These are phyloP conservation scores for Trichoderma cornu-damae DNA, from an alignment of 2,329 filamentous ascomycete genomes.

Conservation along the genomic window DNA sequence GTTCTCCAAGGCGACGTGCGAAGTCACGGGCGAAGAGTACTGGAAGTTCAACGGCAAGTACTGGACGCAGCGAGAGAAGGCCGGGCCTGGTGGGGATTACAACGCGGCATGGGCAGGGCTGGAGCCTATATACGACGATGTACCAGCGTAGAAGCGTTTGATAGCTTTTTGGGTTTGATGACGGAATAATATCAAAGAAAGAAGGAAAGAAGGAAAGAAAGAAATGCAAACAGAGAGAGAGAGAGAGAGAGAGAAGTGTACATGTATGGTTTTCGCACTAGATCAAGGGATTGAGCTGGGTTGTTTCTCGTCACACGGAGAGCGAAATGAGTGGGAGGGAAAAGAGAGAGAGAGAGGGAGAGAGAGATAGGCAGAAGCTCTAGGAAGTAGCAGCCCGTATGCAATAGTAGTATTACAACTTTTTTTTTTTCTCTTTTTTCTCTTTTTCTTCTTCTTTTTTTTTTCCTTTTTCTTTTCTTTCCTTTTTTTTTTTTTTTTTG, in stretches of 20 bases:
- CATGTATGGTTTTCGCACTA: slow-evolving; percentile 1
- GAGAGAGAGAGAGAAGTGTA: not conserved
- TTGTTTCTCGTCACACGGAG: not conserved
- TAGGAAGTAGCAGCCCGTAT: slow-evolving; percentile 10
- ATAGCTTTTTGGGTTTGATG: not conserved
- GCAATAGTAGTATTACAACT: slow-evolving; percentile 10
- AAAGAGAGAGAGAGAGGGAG: not conserved
- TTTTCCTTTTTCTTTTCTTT: too few species aligned
- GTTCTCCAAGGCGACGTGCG: slow-evolving; percentile 70
- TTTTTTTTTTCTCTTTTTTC: too few species aligned
- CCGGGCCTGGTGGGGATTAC: slow-evolving; percentile 52
- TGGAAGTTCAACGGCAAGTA: slow-evolving; percentile 89
- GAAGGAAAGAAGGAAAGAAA: not conserved
- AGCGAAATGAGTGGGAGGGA: not conserved
- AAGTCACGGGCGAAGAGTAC: slow-evolving; percentile 79
- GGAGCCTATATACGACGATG: slow-evolving; percentile 65
- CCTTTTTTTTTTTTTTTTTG: too few species aligned
- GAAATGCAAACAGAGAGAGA: not conserved
- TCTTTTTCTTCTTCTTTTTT: too few species aligned
- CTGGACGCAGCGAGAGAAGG: slow-evolving; percentile 69
- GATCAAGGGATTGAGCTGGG: not conserved
- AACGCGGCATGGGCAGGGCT: slow-evolving; percentile 61
- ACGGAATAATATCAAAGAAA: not conserved
- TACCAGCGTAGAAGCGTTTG: not conserved
- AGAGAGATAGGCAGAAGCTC: not conserved